Evolutionary conservation across 106 monocot genomes (phyloP).

Genomic region (Phalaenopsis aphrodite): DNA sequence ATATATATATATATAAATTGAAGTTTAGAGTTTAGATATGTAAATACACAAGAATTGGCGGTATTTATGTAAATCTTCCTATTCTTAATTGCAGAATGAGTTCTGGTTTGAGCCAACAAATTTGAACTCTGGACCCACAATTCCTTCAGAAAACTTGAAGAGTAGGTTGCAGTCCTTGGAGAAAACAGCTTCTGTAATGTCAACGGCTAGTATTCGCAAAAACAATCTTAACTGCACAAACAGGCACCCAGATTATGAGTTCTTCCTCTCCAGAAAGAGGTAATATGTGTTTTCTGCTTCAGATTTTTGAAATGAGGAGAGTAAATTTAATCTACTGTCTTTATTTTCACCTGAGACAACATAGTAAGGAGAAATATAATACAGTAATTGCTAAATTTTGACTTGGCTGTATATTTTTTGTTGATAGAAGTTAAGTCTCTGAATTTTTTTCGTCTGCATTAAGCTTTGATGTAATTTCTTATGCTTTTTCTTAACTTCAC

Average conservation of each 20-base stretch:
- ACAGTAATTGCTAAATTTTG: neutral
- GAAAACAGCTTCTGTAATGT: conserved; percentile 42
- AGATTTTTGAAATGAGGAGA: neutral
- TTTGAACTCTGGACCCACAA: neutral
- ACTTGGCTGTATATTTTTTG: neutral
- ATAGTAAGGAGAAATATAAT: neutral
- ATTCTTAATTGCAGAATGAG: conserved; percentile 38
- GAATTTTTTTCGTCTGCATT: neutral
- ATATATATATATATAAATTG: too few species aligned
- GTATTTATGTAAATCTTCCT: too few species aligned
- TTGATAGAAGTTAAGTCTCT: neutral
- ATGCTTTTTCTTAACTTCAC: neutral
- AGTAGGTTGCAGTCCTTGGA: conserved; percentile 45
- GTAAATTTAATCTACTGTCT: neutral
- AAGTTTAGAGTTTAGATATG: too few species aligned
- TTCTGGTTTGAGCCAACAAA: conserved; percentile 44
- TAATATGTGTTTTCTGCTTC: neutral
- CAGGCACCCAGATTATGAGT: conserved; percentile 56
- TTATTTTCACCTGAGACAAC: neutral
- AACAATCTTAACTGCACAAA: conserved; percentile 25
- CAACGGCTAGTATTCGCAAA: conserved; percentile 43
- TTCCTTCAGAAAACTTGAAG: conserved; percentile 21
- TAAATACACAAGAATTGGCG: too few species aligned
- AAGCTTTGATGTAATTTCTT: neutral
- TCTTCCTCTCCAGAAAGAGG: conserved; percentile 44